These are phyloP conservation scores for Antitrichia curtipendula DNA, from an alignment of 225 moss, liverwort and hornwort genomes.

Conservation along the genomic window DNA sequence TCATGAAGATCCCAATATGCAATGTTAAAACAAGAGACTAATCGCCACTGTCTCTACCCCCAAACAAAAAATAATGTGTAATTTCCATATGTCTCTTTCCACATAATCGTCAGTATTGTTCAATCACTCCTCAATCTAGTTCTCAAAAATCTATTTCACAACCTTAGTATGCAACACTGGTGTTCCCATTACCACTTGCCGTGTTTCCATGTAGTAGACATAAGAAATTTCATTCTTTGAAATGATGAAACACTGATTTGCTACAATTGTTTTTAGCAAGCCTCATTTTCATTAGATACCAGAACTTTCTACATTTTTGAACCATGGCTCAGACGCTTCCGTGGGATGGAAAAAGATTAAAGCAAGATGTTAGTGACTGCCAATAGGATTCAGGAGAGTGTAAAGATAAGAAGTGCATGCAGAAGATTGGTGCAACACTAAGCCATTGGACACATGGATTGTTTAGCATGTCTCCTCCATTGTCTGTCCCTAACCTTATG, in stretches of 20 bases:
- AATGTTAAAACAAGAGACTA: background rate
- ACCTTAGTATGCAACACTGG: background rate
- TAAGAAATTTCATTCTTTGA: background rate
- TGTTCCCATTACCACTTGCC: background rate
- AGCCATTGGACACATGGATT: background rate
- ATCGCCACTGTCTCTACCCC: background rate
- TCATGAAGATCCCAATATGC: background rate
- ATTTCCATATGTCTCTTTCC: background rate
- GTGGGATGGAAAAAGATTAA: background rate
- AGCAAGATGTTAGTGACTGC: background rate
- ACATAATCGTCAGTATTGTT: too few species aligned
- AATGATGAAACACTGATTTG: background rate
- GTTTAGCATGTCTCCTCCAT: background rate
- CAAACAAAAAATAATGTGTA: background rate
- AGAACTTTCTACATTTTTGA: background rate
- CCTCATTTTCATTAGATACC: background rate
- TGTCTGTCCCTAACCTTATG: background rate
- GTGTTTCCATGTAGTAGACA: too few species aligned
- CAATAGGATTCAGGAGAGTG: background rate
- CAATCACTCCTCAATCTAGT: too few species aligned
- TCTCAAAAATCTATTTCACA: background rate
- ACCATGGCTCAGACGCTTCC: background rate
- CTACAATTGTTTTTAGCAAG: background rate
- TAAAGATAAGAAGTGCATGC: background rate
- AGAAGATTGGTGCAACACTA: background rate